Conservation (phyloP, 495 filamentous ascomycete genomes). For the Penicillium nucicola region DNA sequence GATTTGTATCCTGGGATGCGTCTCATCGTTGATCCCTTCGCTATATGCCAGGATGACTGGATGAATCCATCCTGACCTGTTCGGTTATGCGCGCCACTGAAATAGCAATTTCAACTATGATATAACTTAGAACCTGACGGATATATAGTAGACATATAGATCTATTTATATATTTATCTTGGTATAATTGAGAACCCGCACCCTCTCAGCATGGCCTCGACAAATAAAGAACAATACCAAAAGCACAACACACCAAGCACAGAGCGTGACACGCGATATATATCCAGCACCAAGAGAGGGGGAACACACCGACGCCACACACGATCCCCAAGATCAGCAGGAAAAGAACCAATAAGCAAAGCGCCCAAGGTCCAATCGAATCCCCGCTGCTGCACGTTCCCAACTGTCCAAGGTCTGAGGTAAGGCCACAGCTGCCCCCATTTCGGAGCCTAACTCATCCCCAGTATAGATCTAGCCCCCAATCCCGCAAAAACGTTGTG, state of each 20-base stretch:
- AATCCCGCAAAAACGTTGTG: background rate
- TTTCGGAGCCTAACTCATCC: background rate
- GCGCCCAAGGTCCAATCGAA: background rate
- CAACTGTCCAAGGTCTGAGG: background rate
- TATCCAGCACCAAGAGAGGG: conserved; percentile 2
- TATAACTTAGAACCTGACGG: too few species aligned
- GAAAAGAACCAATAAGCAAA: conserved; percentile 1
- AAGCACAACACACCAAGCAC: background rate
- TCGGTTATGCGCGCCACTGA: too few species aligned
- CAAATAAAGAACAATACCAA: background rate
- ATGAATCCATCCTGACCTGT: too few species aligned
- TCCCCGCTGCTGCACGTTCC: background rate
- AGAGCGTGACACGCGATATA: background rate
- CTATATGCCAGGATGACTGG: too few species aligned
- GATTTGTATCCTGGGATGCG: too few species aligned
- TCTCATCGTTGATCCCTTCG: too few species aligned
- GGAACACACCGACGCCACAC: conserved; percentile 3
- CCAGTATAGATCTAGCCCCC: background rate
- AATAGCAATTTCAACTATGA: too few species aligned
- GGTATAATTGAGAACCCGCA: too few species aligned
- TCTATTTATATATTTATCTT: too few species aligned
- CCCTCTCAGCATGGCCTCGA: too few species aligned
- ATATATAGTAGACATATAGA: background rate
- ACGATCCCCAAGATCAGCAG: background rate
- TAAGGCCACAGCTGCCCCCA: too few species aligned